A percentile compares a stretch with the other conserved stretches of the same genome.
phyloP scores from a whole-genome alignment of 768 basidiomycete genomes.

The Russula ochroleuca region DNA sequence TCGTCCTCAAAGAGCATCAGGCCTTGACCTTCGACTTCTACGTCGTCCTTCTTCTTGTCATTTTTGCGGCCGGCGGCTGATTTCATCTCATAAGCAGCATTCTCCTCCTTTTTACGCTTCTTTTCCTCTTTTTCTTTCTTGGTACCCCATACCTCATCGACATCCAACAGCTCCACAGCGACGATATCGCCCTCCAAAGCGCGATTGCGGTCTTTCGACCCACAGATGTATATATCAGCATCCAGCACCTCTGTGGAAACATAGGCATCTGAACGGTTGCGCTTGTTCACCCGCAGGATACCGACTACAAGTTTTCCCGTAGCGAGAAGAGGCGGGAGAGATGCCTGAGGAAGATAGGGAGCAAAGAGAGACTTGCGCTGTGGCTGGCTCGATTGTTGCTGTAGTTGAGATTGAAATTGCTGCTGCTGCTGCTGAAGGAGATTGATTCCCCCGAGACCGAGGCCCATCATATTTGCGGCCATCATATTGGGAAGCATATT shows the following conservation, averaged over 20 bases:
- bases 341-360: constrained; percentile 96
- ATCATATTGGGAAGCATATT: constrained; percentile 98
- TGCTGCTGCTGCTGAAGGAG: constrained; percentile 90
- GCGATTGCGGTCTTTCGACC: constrained; percentile 97
- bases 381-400: constrained; percentile 87
- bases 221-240: constrained; percentile 98
- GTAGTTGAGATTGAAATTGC: constrained; percentile 92
- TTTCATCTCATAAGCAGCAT: constrained; percentile 87
- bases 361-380: constrained; percentile 98
- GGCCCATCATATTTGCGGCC: constrained; percentile 94
- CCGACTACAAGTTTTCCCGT: constrained; percentile 98
- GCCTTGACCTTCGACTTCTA: constrained; percentile 98
- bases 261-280: constrained; percentile 97
- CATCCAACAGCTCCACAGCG: constrained; percentile 94
- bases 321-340: constrained; percentile 90
- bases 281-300: constrained; percentile 94
- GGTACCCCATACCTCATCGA: constrained; percentile 96
- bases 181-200: constrained; percentile 98
- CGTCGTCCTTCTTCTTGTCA: constrained; percentile 99
- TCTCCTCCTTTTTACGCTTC: constrained; percentile 99
- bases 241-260: constrained; percentile 97
- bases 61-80: constrained; percentile 74
- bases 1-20: constrained; percentile 96
- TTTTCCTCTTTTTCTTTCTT: constrained; percentile 99
- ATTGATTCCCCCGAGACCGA: constrained; percentile 76